A percentile compares a stretch with the other conserved stretches of the same genome.
These are phyloP conservation scores for Vachellia collinsii DNA, from an alignment of 306 rosid species.

Conservation along the genomic window DNA sequence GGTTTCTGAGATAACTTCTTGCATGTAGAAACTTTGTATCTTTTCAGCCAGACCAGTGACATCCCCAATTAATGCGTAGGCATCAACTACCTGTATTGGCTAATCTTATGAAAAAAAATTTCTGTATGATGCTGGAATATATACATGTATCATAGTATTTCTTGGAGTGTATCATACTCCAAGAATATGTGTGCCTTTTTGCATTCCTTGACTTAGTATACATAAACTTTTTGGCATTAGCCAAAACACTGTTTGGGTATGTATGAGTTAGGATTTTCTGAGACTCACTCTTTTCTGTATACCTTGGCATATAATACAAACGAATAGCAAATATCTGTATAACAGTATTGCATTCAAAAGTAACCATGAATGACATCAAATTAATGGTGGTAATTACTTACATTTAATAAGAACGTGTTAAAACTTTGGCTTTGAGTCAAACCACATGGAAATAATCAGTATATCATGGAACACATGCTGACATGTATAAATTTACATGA, in stretches of 20 bases:
- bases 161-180: background rate
- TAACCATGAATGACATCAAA: conserved; percentile 8
- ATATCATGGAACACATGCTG: conserved; percentile 16
- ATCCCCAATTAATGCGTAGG: conserved; percentile 96
- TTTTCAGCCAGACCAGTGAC: conserved; percentile 94
- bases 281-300: background rate
- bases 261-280: background rate
- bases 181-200: background rate
- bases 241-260: background rate
- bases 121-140: background rate
- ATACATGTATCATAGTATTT: background rate
- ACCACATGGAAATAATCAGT: background rate
- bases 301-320: conserved; percentile 15
- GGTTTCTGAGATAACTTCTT: conserved; percentile 96
- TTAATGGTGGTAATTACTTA: conserved; percentile 2
- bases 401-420: conserved; percentile 17
- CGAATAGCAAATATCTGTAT: conserved; percentile 15
- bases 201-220: background rate
- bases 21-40: conserved; percentile 99
- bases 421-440: conserved; percentile 18
- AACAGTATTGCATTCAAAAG: conserved; percentile 1
- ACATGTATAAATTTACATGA: background rate
- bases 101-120: conserved; percentile 41
- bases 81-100: conserved; percentile 84
- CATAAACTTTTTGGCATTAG: background rate